Base-by-base conservation (phyloP, 225 moss, liverwort and hornwort species). In the Antitrichia curtipendula region DNA sequence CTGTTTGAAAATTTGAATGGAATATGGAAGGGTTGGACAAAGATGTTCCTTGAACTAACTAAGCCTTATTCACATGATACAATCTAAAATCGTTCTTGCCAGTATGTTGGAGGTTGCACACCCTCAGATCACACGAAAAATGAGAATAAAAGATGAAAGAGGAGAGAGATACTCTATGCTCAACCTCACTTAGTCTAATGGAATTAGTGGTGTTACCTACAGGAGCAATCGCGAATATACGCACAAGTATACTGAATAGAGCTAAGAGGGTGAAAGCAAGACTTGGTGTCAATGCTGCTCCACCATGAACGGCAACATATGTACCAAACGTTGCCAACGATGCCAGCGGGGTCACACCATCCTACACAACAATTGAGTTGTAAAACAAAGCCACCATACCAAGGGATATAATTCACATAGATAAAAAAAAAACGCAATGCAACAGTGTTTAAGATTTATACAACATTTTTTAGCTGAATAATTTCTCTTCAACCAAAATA, bases 261-360 rank as follows among this genome's bases (percentile, higher is more conserved):
- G 96, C 95, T 41, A 96, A 81, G 82, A 97, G 71, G 60, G 97
- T 95, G 87, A 97, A 97, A 64, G 96, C 94, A 85, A 90, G 91
- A 76, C 76, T 88, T 25, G 97, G 94, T 60, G 92, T 93, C 89
- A 94, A 86, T 57, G 89, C 95, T 86, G 86, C 86, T 84, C 89
- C 94, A 75, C 93, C 91, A 72, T 96, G 95, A 75, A 93, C 6
- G 5, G 89, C 91, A 68, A 95, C 96, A 85, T 94, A 95, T 57
- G 92, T 91, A 72, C 92, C 92, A 72, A 97, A 96, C 8, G 96
- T 97, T 66, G 88, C 93, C 60, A 97, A 80, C 4, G 95, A 93
- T 10, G 96, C 95, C 86, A 92, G 17, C 23, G 97, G 97, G 47
- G 94, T 91, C 83, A 96, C 88, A 40, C 93, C 95, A 74, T 97